phyloP scores from a whole-genome alignment of 305 asterid species.

The Solanum aculeatissimum region DNA sequence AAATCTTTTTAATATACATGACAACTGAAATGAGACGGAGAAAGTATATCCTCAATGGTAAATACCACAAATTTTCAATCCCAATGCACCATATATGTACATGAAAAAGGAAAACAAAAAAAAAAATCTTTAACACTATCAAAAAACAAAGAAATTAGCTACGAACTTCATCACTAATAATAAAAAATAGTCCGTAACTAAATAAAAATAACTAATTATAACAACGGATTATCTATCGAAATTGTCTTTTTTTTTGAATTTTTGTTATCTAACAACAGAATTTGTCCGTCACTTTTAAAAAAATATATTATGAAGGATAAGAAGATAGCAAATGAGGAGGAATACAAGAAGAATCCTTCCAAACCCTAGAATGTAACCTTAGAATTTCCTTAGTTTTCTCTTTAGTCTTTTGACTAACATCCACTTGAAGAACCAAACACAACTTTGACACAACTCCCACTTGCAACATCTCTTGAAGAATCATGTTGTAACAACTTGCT shows the following conservation, averaged over 20 bases:
- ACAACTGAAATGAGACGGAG: no score
- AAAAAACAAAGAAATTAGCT: background rate
- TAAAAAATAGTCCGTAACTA: background rate
- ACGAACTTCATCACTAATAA: background rate
- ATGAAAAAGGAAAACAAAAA: background rate
- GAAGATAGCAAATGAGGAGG: conserved; percentile 40
- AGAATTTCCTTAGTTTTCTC: conserved; percentile 49
- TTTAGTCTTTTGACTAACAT: conserved; percentile 23
- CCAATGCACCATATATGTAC: background rate
- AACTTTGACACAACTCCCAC: conserved; percentile 75
- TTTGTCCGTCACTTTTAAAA: background rate
- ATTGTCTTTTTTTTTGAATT: background rate
- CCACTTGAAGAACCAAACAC: conserved; percentile 68
- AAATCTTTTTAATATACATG: background rate
- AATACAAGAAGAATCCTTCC: conserved; percentile 57
- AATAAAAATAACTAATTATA: background rate
- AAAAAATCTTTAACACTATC: background rate
- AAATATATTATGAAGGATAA: conserved; percentile 14
- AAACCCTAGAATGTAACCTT: conserved; percentile 45
- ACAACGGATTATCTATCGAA: background rate
- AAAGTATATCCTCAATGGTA: background rate
- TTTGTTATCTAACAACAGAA: background rate
- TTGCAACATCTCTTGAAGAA: conserved; percentile 52
- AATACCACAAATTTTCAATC: background rate
- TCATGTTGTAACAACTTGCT: conserved; percentile 19